Evolutionary conservation across 2,329 filamentous ascomycete genomes (phyloP).

Genomic region (Phialophora chinensis): DNA sequence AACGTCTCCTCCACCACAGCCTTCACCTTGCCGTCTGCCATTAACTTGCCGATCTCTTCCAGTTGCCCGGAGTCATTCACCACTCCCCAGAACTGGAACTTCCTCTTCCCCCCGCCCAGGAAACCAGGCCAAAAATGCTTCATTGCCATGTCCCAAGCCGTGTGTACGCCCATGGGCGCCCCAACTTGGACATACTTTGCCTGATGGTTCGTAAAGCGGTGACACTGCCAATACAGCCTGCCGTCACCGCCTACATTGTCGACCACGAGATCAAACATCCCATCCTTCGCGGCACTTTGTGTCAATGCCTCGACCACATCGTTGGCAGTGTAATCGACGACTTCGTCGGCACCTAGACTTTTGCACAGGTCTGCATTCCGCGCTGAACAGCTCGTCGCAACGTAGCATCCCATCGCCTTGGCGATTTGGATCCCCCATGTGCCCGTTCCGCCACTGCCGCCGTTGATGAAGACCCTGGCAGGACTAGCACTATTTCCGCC

Average conservation of each 20-base stretch:
- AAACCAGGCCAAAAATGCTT: slow-evolving; percentile 54
- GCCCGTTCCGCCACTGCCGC: slow-evolving; percentile 67
- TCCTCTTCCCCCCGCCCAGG: slow-evolving; percentile 57
- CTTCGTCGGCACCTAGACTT: slow-evolving; percentile 66
- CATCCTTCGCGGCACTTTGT: slow-evolving; percentile 41
- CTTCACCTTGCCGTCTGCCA: slow-evolving; percentile 65
- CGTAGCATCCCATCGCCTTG: slow-evolving; percentile 64
- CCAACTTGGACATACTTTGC: slow-evolving; percentile 63
- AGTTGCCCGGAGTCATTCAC: slow-evolving; percentile 54
- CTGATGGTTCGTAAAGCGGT: slow-evolving; percentile 56
- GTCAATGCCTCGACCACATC: slow-evolving; percentile 57
- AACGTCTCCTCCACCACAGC: slow-evolving; percentile 61
- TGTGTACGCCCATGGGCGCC: slow-evolving; percentile 31
- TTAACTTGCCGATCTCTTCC: slow-evolving; percentile 59
- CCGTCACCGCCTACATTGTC: slow-evolving; percentile 63
- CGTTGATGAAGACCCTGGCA: slow-evolving; percentile 68
- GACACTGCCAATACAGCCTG: slow-evolving; percentile 60
- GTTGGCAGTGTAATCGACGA: slow-evolving; percentile 64
- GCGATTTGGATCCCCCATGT: slow-evolving; percentile 68
- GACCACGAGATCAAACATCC: slow-evolving; percentile 59
- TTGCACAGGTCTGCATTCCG: slow-evolving; percentile 63
- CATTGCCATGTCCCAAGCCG: slow-evolving; percentile 38
- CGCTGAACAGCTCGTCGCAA: slow-evolving; percentile 65
- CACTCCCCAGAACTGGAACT: slow-evolving; percentile 45
- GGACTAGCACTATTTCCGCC: slow-evolving; percentile 37